A percentile compares a stretch with the other conserved stretches of the same genome.
Evolutionary conservation across 371 early-diverging fungal genomes (phyloP).

Genomic region (Mortierella sp.): DNA sequence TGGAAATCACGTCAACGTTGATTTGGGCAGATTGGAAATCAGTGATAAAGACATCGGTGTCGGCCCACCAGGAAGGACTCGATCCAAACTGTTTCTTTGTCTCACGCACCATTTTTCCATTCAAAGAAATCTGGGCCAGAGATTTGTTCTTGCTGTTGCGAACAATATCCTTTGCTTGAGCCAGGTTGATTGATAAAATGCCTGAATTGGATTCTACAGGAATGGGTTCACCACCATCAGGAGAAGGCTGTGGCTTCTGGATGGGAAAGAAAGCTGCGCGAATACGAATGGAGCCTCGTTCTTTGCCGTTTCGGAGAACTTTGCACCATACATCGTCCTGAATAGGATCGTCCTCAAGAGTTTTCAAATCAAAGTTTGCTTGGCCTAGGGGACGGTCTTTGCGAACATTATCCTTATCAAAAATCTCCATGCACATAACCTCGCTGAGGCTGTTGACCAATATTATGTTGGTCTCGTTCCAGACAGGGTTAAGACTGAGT

Average conservation of each 20-base stretch:
- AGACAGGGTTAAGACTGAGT: slow-evolving; percentile 77
- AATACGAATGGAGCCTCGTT: slow-evolving; percentile 51
- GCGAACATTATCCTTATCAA: slow-evolving; percentile 75
- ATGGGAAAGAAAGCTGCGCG: slow-evolving; percentile 55
- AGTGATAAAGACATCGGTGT: slow-evolving; percentile 45
- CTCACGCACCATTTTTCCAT: slow-evolving; percentile 23
- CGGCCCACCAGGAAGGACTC: slow-evolving; percentile 46
- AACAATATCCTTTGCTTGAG: slow-evolving; percentile 56
- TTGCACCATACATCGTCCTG: slow-evolving; percentile 60
- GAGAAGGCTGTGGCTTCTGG: slow-evolving; percentile 34
- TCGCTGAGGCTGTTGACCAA: slow-evolving; percentile 75
- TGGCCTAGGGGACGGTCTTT: slow-evolving; percentile 80
- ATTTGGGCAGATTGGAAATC: slow-evolving; percentile 42
- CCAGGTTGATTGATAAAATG: slow-evolving; percentile 50
- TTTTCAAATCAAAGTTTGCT: slow-evolving; percentile 63
- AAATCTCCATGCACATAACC: slow-evolving; percentile 75
- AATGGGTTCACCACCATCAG: slow-evolving; percentile 31
- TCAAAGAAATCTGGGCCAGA: slow-evolving; percentile 30
- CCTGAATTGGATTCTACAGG: slow-evolving; percentile 54
- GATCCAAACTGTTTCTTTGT: slow-evolving; percentile 45
- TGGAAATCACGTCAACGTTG: slow-evolving; percentile 32
- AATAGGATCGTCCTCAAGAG: slow-evolving; percentile 64
- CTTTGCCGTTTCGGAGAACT: slow-evolving; percentile 54
- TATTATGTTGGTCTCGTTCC: slow-evolving; percentile 86
- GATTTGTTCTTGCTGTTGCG: slow-evolving; percentile 47